Evolutionary conservation across 2,329 filamentous ascomycete genomes (phyloP), one percentile per base, ranked within the genome.

Genomic region (Epichloe brachyelytri): DNA sequence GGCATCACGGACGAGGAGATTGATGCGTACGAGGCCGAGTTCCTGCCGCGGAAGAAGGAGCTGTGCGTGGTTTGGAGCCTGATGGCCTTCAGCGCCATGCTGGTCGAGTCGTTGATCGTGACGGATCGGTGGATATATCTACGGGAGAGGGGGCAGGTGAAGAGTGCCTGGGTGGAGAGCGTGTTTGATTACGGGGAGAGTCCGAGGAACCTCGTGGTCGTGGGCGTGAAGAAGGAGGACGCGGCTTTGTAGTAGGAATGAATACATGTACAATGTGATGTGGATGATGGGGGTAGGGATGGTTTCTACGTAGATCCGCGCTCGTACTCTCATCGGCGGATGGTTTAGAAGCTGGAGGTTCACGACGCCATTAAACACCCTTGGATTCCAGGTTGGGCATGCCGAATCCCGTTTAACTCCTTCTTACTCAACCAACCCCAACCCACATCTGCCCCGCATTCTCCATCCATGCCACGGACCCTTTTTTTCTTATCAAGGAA

Each of bases 51-150:
- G 50, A 88, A 85, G 70, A 86, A 88, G 59, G 85, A 96, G 62
- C 70, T 98, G 39, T 88, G 85, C 61, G 77, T 94, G 7, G 80
- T 94, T 53, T 98, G 93, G 93, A 88, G 81, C 58, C 66, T 98
- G 60, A 98, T 98, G 91, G 90, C 93, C 1, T 96, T 95, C 61
- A 94, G 88, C 65, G 90, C 91, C 3, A 81, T 81, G 19, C 85
- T 95, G 4, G 83, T 94, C 2, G 93, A 98, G 71, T 88, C 88
- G 34, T 72, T 94, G 53, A 91, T 98, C 60, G 88, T 95, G 48
- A 80, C 85, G 44, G 93, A 98, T 72, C 78, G 93, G 44, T 98
- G 88, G 86, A 71, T 86, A 55, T 98, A 84, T 69, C 71, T 98
- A 58, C 78, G 74, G 52, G 91, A 98, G 69, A 86, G 95, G 58